Conservation (phyloP, 495 filamentous ascomycete genomes). For the Penicillium diatomitis region DNA sequence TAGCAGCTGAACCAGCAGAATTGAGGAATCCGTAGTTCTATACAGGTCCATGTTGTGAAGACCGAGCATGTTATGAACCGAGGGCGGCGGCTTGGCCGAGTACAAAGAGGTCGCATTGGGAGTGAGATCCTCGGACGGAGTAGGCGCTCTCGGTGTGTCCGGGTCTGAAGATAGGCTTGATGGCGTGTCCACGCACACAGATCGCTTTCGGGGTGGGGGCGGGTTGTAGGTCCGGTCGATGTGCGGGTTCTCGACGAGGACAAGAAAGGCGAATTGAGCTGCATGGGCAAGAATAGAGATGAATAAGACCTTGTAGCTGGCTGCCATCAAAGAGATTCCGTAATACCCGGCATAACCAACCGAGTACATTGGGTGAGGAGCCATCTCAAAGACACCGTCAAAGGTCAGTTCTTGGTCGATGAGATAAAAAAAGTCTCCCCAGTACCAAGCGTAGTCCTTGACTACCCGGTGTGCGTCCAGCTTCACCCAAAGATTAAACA, state of each 20-base stretch:
- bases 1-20: constrained; percentile 64
- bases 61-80: constrained; percentile 73
- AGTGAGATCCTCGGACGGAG: constrained; percentile 28
- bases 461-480: constrained; percentile 96
- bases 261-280: constrained; percentile 86
- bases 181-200: constrained; percentile 29
- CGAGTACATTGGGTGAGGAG: constrained; percentile 98
- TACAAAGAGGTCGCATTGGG: constrained; percentile 29
- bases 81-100: constrained; percentile 43
- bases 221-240: constrained; percentile 98
- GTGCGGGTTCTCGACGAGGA: constrained; percentile 87
- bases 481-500: constrained; percentile 98
- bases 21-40: constrained; percentile 73
- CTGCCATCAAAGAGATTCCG: constrained; percentile 96
- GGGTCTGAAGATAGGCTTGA: constrained; percentile 22
- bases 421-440: constrained; percentile 99
- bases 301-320: constrained; percentile 93
- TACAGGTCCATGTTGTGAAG: constrained; percentile 78
- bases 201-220: constrained; percentile 63
- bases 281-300: constrained; percentile 94
- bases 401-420: constrained; percentile 97
- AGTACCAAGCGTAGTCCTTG: constrained; percentile 99
- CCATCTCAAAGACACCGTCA: constrained; percentile 98
- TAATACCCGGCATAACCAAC: constrained; percentile 98
- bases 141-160: constrained; percentile 30